A percentile compares a stretch with the other conserved stretches of the same genome.
phyloP scores from a whole-genome alignment of 305 asterid genomes.

The Fraxinus paxiana region DNA sequence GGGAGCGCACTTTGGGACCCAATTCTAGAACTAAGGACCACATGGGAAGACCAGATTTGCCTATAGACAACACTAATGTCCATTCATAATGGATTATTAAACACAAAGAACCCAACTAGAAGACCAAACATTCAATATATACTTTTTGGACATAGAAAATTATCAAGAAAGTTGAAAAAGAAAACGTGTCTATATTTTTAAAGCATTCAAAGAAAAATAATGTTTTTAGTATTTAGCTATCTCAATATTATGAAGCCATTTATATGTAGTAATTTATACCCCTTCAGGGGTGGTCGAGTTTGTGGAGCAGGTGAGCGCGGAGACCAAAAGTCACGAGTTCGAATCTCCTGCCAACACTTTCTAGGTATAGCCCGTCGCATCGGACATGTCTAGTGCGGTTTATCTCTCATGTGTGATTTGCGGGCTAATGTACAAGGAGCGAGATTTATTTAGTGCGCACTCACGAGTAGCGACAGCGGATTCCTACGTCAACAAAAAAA shows the following conservation, averaged over 20 bases:
- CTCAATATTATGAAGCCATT: not conserved
- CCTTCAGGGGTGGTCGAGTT: too few species aligned
- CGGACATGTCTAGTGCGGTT: too few species aligned
- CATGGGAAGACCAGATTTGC: not conserved
- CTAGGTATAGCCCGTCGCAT: too few species aligned
- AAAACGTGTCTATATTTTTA: not conserved
- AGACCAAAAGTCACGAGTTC: too few species aligned
- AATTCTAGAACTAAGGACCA: slow-evolving; percentile 29
- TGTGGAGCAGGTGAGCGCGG: too few species aligned
- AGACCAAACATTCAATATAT: not conserved
- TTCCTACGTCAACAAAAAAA: too few species aligned
- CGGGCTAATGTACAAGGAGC: too few species aligned
- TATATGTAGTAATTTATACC: too few species aligned
- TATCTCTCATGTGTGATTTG: too few species aligned
- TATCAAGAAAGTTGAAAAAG: not conserved
- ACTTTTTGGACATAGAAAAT: not conserved
- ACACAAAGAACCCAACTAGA: not conserved
- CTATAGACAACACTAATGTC: not conserved
- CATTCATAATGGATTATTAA: not conserved
- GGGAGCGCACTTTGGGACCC: slow-evolving; percentile 21
- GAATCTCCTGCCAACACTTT: too few species aligned
- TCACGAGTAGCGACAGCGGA: too few species aligned
- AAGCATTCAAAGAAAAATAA: not conserved
- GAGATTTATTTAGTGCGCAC: too few species aligned
- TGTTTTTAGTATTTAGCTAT: not conserved